Evolutionary conservation across 345 rosid species (phyloP), one percentile per base, ranked within the genome.

Genomic region (Viola odorata): DNA sequence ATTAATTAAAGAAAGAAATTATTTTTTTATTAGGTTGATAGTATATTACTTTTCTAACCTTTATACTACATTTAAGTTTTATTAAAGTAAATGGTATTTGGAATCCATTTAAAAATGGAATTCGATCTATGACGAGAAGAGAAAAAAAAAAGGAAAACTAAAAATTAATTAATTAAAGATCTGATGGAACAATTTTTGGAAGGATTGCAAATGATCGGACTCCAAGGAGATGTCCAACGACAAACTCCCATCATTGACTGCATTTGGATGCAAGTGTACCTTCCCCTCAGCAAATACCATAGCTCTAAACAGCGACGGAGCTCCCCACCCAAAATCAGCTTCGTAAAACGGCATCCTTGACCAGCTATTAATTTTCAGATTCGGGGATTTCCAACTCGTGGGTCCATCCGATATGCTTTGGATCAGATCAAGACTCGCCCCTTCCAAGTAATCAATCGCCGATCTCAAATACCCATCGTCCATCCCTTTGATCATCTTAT

Each of bases 381-480:
- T 72, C 6, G 71, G 64, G 32, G 16, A 37, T 17, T 17, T 23
- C 32, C 3, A 38, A 64, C 5, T 61, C 38, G 6, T 13, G 12
- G 0, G 67, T 41, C 0, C 61, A 54, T 37, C 50, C 32, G 32
- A 1, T 23, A 23, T 0, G 50, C 58, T 8, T 42, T 3, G 56
- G 3, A 4, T 57, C 49, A 56, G 8, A 4, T 65, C 75, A 12
- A 7, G 7, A 23, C 32, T 23, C 36, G 8, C 56, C 8, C 51
- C 47, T 38, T 60, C 14, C 40, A 60, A 15, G 11, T 39, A 41
- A 55, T 71, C 75, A 7, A 55, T 32, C 0, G 58, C 55, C 37
- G 85, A 82, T 45, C 85, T 78, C 66, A 82, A 54, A 68, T 84
- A 80, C n/a, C 55, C 58, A 44, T 74, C 65, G 14, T 78, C 60